These are phyloP conservation scores for Eucommia ulmoides DNA, from an alignment of 257 asterid species.

Conservation along the genomic window DNA sequence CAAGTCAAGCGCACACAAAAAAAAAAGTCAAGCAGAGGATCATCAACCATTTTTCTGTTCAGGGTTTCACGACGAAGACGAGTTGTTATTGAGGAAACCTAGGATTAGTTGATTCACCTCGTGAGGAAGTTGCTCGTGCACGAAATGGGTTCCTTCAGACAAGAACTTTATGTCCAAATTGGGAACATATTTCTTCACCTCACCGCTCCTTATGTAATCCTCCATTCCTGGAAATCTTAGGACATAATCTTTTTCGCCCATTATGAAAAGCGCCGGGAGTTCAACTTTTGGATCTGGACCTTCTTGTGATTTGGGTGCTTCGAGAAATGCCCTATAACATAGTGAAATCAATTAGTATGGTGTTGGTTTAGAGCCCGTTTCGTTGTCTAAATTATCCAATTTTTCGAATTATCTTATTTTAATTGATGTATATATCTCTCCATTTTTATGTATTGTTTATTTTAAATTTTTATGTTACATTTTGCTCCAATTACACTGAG, in stretches of 20 bases:
- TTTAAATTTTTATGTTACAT: no score
- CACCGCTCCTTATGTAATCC: constrained; percentile 36
- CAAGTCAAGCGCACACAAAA: no score
- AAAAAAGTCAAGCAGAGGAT: no score
- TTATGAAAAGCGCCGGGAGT: constrained; percentile 51
- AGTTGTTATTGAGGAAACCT: constrained; percentile 27
- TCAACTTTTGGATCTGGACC: constrained; percentile 33
- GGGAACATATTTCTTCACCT: constrained; percentile 33
- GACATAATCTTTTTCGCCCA: constrained; percentile 63
- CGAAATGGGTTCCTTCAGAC: constrained; percentile 69
- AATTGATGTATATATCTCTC: no score
- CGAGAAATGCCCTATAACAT: constrained; percentile 22
- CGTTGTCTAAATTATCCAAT: no score
- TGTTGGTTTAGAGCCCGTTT: no score
- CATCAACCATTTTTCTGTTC: no score
- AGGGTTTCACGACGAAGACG: not conserved
- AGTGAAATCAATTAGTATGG: not conserved
- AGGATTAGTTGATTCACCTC: constrained; percentile 36
- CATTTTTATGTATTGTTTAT: no score
- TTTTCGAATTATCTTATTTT: no score
- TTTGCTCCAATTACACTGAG: no score
- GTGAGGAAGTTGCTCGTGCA: constrained; percentile 56
- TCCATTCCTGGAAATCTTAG: constrained; percentile 47
- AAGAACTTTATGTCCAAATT: constrained; percentile 38
- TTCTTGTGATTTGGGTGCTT: constrained; percentile 4